These are phyloP conservation scores for Clonostachys rhizophaga DNA, from an alignment of 2,329 filamentous ascomycete genomes.

Conservation along the genomic window DNA sequence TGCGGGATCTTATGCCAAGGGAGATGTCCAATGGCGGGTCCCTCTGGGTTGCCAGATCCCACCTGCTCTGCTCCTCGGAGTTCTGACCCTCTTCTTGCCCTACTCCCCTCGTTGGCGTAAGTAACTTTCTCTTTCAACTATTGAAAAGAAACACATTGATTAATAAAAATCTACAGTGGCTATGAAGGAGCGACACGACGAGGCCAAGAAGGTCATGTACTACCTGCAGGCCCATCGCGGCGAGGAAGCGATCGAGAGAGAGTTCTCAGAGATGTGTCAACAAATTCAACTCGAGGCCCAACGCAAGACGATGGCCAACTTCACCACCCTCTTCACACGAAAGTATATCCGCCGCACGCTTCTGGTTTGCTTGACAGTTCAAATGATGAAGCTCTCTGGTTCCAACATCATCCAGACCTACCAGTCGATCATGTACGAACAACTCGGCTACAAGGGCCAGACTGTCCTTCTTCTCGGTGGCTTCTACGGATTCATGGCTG, in stretches of 20 bases:
- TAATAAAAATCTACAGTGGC: neutral
- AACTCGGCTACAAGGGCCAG: conserved; percentile 40
- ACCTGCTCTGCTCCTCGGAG: conserved; percentile 8
- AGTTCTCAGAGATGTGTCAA: conserved; percentile 11
- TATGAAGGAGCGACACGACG: conserved; percentile 12
- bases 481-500: conserved; percentile 22
- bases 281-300: conserved; percentile 13
- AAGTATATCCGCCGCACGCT: conserved; percentile 14
- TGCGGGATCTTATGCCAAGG: conserved; percentile 19
- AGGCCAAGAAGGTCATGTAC: conserved; percentile 13
- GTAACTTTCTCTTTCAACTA: neutral
- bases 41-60: conserved; percentile 22
- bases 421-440: conserved; percentile 24
- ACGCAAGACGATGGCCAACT: conserved; percentile 3
- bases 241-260: conserved; percentile 10
- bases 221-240: conserved; percentile 13
- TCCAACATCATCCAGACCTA: conserved; percentile 19
- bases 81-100: conserved; percentile 13
- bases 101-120: conserved; percentile 17
- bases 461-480: conserved; percentile 41
- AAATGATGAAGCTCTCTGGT: conserved; percentile 17
- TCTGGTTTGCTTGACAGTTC: conserved; percentile 15
- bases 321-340: conserved; percentile 11
- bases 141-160: neutral
- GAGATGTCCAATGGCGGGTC: conserved; percentile 24